Evolutionary conservation across 805 yeast genomes (phyloP), one percentile per base, ranked within the genome.

Genomic region (Kodamaea fukazawae): DNA sequence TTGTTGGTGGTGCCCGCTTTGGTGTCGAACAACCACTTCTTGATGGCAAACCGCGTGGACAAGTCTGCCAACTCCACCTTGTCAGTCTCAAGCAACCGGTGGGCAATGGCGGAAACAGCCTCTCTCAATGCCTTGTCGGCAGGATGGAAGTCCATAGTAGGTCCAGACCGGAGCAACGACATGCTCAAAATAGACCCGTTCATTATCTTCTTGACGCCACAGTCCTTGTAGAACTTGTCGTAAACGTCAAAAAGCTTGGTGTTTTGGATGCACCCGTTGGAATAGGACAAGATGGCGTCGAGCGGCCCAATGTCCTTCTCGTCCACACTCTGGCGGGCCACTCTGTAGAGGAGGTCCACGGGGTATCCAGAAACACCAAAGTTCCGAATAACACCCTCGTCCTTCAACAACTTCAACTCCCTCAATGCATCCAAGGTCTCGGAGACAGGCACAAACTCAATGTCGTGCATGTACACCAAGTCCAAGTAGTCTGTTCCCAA

Each of bases 311-410:
- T 76, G 2, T 65, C 68, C 0, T 63, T 51, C 12, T 55, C 61
- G 3, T 56, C 41, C 1, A 55, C 60, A 30, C 71, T 64, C 37
- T 50, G 43, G 14, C 53, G 40, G 2, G 87, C 79, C 11, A 86
- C 67, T 18, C 73, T 48, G 43, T 75, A 74, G 34, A 90, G 63
- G 44, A 76, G 81, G 13, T 78, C 79, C 16, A 91, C 81, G 0
- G 97, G 96, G 53, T 87, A 89, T 0, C 96, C 97, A 11, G 93
- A 81, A 27, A 88, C 63, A 7, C 98, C 97, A 45, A 90, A 73
- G 48, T 80, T 69, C 27, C 59, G 67, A 34, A 86, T 72, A 2
- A 74, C 28, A 0, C 95, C 95, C 47, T 78, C 79, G 4, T 69
- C 49, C 54, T 87, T 85, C 49, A 90, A 62, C 34, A 57, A 60